Evolutionary conservation across 495 filamentous ascomycete genomes (phyloP).

Genomic region (Parathielavia hyrcaniae): DNA sequence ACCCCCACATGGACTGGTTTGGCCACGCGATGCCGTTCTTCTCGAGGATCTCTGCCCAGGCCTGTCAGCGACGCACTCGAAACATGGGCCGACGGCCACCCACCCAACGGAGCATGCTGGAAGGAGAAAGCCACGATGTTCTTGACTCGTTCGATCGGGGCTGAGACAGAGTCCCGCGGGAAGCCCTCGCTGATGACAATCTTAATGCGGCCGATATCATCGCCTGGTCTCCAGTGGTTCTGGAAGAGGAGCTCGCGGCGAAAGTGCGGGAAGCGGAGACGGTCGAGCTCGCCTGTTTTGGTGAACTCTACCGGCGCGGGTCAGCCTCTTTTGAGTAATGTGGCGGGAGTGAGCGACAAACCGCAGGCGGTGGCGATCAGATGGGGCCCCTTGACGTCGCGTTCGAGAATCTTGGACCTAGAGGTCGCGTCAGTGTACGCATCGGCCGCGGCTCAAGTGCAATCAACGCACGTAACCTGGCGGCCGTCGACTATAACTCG

Average conservation of each 20-base stretch:
- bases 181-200: conserved; percentile 75
- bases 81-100: conserved; percentile 14
- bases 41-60: conserved; percentile 59
- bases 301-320: conserved; percentile 48
- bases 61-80: conserved; percentile 4
- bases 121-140: conserved; percentile 77
- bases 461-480: conserved; percentile 52
- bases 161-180: conserved; percentile 40
- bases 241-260: conserved; percentile 64
- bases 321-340: not conserved
- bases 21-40: conserved; percentile 76
- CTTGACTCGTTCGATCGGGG: conserved; percentile 62
- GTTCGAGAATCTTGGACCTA: conserved; percentile 52
- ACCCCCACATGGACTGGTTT: conserved; percentile 65
- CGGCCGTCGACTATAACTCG: conserved; percentile 66
- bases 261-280: conserved; percentile 67
- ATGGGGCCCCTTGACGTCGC: conserved; percentile 55
- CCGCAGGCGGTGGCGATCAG: conserved; percentile 48
- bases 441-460: not conserved
- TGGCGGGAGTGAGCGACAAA: conserved; percentile 12
- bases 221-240: conserved; percentile 64
- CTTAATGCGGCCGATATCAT: conserved; percentile 66
- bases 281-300: conserved; percentile 55
- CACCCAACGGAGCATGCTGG: conserved; percentile 77
- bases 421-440: conserved; percentile 7